These are phyloP conservation scores for Dryas alaskensis DNA, from an alignment of 306 rosid species.

Conservation along the genomic window DNA sequence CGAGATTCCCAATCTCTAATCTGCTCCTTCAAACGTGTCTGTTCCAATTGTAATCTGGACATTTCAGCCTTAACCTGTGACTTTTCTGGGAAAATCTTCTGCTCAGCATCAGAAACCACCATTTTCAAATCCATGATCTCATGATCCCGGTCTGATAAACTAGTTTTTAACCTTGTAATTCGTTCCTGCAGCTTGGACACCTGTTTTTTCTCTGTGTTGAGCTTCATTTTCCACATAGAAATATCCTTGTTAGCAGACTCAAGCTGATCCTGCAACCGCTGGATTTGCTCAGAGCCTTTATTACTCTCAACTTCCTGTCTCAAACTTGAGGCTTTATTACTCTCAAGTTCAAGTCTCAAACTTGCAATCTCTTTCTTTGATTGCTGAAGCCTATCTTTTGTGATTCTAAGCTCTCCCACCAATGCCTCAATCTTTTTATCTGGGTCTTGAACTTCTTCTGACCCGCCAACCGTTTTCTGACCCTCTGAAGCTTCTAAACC, in stretches of 20 bases:
- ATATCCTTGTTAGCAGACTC: conserved; percentile 60
- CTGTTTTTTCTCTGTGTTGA: conserved; percentile 72
- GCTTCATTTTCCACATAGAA: conserved; percentile 59
- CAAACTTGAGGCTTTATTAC: conserved; percentile 43
- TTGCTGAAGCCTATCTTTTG: conserved; percentile 51
- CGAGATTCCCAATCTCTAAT: conserved; percentile 64
- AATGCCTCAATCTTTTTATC: conserved; percentile 36
- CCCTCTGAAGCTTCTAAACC: conserved; percentile 18
- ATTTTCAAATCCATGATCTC: conserved; percentile 83
- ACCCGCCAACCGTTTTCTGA: conserved; percentile 28
- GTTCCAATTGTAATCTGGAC: conserved; percentile 50
- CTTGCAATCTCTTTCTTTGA: conserved; percentile 58
- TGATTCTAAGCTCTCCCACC: conserved; percentile 52
- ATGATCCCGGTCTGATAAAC: conserved; percentile 72
- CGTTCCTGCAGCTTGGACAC: conserved; percentile 74
- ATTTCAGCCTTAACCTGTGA: conserved; percentile 74
- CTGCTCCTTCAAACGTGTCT: conserved; percentile 43
- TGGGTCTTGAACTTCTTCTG: conserved; percentile 32
- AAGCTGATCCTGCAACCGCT: conserved; percentile 58
- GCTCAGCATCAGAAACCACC: conserved; percentile 90
- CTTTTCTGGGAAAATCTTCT: conserved; percentile 94
- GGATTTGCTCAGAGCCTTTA: conserved; percentile 51
- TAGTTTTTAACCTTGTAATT: conserved; percentile 54
- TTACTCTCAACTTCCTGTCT: conserved; percentile 43
- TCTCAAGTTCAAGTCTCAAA: conserved; percentile 51